Conservation (phyloP, 345 rosid species). For the Linum lewisii region DNA sequence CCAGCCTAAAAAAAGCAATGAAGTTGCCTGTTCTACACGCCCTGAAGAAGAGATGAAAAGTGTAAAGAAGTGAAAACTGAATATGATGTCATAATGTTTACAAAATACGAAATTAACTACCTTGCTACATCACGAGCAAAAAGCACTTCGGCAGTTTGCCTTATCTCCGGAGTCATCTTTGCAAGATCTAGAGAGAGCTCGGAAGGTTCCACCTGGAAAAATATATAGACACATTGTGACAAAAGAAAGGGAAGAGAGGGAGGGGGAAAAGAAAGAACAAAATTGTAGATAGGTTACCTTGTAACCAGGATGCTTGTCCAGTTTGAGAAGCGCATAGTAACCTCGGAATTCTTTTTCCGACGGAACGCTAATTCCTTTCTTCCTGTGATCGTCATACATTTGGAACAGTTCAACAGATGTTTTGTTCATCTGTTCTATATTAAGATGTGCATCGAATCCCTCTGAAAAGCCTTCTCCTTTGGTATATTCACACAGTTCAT, state of each 20-base stretch:
- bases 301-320: conserved; percentile 99
- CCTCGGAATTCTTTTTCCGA: conserved; percentile 94
- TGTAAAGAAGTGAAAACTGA: not conserved
- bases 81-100: too few species aligned
- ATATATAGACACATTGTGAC: conserved; percentile 14
- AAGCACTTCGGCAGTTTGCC: conserved; percentile 81
- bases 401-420: conserved; percentile 95
- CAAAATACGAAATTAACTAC: conserved; percentile 25
- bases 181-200: conserved; percentile 97
- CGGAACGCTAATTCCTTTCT: conserved; percentile 61
- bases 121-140: conserved; percentile 94
- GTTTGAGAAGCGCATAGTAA: conserved; percentile 95
- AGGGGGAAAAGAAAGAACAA: not conserved
- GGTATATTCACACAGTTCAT: conserved; percentile 81
- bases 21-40: conserved; percentile 88
- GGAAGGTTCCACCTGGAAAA: conserved; percentile 85
- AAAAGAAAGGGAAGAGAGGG: not conserved
- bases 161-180: conserved; percentile 90
- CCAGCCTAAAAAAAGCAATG: conserved; percentile 84
- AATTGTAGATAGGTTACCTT: conserved; percentile 45
- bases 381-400: conserved; percentile 95
- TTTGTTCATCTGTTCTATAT: conserved; percentile 98
- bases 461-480: conserved; percentile 97
- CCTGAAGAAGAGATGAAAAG: conserved; percentile 35
- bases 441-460: conserved; percentile 97